A percentile compares a stretch with the other conserved stretches of the same genome.
phyloP scores from a whole-genome alignment of 441 rosid genomes.

The Aleurites moluccanus region DNA sequence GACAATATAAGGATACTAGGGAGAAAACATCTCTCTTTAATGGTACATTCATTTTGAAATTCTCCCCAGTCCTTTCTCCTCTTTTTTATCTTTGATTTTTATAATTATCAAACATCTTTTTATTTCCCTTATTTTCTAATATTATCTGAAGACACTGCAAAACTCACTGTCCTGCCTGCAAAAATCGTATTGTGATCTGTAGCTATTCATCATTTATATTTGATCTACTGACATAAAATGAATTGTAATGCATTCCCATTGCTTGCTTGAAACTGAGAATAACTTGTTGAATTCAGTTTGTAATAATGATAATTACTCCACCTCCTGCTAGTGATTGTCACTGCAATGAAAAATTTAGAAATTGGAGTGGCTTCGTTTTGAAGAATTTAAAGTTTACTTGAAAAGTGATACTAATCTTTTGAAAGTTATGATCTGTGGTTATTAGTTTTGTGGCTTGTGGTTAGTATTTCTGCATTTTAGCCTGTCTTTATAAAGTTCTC shows the following conservation, averaged over 20 bases:
- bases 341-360: neutral
- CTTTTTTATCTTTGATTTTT: neutral
- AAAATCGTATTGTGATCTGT: neutral
- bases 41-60: conserved; percentile 44
- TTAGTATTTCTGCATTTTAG: neutral
- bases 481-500: neutral
- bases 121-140: neutral
- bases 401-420: conserved; percentile 3
- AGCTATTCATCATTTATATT: neutral
- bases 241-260: neutral
- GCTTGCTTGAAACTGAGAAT: neutral
- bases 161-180: neutral
- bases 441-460: neutral
- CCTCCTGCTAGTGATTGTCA: neutral
- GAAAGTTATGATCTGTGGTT: neutral
- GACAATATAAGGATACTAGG: conserved; percentile 83
- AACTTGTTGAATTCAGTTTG: neutral
- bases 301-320: neutral
- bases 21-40: conserved; percentile 77
- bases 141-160: neutral
- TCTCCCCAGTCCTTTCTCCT: neutral
- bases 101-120: neutral
- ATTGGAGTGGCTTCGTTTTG: neutral
- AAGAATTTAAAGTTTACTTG: neutral
- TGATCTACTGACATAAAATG: neutral